Conservation (phyloP, 2,329 filamentous ascomycete species). For the Cercospora sesami region DNA sequence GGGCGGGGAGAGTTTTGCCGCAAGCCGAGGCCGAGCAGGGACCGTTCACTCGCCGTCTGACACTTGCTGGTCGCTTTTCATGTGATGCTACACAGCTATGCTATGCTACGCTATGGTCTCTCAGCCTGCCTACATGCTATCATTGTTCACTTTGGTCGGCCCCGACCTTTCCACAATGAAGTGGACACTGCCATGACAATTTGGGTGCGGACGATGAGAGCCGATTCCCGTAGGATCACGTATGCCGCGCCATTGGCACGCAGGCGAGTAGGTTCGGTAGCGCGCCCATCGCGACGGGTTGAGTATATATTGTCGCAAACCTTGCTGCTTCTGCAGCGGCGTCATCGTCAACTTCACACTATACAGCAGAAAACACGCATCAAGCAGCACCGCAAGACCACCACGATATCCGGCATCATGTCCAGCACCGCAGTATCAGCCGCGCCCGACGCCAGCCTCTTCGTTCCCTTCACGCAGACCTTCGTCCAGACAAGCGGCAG, state of each 20-base stretch:
- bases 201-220: background rate
- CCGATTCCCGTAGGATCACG: slow-evolving; percentile 7
- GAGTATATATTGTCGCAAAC: slow-evolving; percentile 11
- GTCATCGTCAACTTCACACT: background rate
- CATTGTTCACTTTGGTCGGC: background rate
- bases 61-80: background rate
- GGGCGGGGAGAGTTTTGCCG: slow-evolving; percentile 13
- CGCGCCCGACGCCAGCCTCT: slow-evolving; percentile 27
- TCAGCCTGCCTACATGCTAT: background rate
- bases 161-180: background rate
- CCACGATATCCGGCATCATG: slow-evolving; percentile 5
- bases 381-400: background rate
- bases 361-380: background rate
- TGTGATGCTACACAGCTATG: background rate
- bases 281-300: slow-evolving; percentile 3
- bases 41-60: slow-evolving; percentile 10
- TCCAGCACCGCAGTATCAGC: slow-evolving; percentile 10
- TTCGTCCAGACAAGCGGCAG: slow-evolving; percentile 14
- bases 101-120: background rate
- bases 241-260: slow-evolving; percentile 10
- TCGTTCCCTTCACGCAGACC: slow-evolving; percentile 31
- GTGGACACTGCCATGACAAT: background rate
- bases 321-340: slow-evolving; percentile 1
- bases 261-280: slow-evolving; percentile 13
- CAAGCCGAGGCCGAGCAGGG: slow-evolving; percentile 14